Conservation (phyloP, 768 basidiomycete genomes). For the Pleurotus djamor region DNA sequence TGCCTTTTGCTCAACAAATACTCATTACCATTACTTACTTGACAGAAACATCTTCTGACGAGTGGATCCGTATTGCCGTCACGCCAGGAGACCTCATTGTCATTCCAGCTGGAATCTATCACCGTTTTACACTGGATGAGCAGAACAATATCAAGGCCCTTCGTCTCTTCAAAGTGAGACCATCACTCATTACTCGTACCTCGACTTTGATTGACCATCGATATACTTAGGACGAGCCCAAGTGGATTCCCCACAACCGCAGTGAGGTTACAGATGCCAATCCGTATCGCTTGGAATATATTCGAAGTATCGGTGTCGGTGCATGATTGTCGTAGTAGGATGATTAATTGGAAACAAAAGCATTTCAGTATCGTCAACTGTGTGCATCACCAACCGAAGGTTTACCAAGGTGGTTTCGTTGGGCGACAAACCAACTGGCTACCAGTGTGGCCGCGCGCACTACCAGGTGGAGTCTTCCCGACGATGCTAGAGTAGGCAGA, state of each 20-base stretch:
- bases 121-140: conserved; percentile 90
- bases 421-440: too few relatives aligned
- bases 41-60: conserved; percentile 60
- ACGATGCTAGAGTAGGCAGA: too few relatives aligned
- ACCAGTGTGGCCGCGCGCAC: too few relatives aligned
- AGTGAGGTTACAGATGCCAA: conserved; percentile 61
- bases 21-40: neutral
- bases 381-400: too few relatives aligned
- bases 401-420: too few relatives aligned
- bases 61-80: conserved; percentile 82
- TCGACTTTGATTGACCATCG: neutral
- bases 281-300: conserved; percentile 58
- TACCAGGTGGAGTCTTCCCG: too few relatives aligned
- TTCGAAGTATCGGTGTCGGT: conserved; percentile 44
- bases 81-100: conserved; percentile 82
- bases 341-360: neutral
- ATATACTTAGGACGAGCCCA: conserved; percentile 75
- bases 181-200: neutral
- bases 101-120: conserved; percentile 89
- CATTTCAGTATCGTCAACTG: too few relatives aligned
- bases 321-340: conserved; percentile 22
- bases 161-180: conserved; percentile 77
- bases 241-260: conserved; percentile 83
- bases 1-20: neutral
- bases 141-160: conserved; percentile 71